Evolutionary conservation across 2,329 filamentous ascomycete genomes (phyloP).

Genomic region (Meredithiella fracta): DNA sequence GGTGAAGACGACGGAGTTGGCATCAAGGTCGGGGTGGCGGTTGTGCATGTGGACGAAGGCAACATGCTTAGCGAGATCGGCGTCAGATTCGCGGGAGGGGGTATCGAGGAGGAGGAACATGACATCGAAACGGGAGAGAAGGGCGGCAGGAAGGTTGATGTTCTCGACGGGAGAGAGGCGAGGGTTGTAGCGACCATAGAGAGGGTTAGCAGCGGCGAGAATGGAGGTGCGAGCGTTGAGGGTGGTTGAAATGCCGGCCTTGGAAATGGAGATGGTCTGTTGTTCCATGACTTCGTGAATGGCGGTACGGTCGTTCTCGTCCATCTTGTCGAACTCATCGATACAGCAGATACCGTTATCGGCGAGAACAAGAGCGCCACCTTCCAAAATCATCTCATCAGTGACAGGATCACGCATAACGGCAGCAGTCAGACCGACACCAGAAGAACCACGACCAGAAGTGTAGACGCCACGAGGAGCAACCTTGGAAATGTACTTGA

Average conservation of each 20-base stretch:
- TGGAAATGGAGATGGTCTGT: conserved; percentile 73
- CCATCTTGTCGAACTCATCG: conserved; percentile 82
- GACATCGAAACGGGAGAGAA: conserved; percentile 92
- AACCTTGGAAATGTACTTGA: conserved; percentile 98
- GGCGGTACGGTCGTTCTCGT: conserved; percentile 64
- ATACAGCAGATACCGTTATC: conserved; percentile 78
- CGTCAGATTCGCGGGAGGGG: conserved; percentile 73
- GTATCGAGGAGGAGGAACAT: conserved; percentile 95
- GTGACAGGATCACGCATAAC: conserved; percentile 75
- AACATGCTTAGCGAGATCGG: conserved; percentile 88
- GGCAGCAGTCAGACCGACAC: conserved; percentile 66
- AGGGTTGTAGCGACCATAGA: conserved; percentile 96
- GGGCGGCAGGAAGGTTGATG: conserved; percentile 94
- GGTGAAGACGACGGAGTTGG: conserved; percentile 47
- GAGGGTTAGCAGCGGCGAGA: conserved; percentile 85
- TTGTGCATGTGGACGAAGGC: conserved; percentile 96
- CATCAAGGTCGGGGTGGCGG: conserved; percentile 61
- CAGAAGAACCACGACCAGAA: conserved; percentile 63
- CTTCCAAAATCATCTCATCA: conserved; percentile 71
- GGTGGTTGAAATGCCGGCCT: conserved; percentile 54
- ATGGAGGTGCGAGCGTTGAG: conserved; percentile 94
- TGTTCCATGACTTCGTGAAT: conserved; percentile 85
- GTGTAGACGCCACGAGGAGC: conserved; percentile 83
- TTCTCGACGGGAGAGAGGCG: conserved; percentile 95
- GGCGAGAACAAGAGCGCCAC: conserved; percentile 61